Base-by-base conservation (phyloP, 164 flowering plant genomes). In the Umbilicus rupestris region DNA sequence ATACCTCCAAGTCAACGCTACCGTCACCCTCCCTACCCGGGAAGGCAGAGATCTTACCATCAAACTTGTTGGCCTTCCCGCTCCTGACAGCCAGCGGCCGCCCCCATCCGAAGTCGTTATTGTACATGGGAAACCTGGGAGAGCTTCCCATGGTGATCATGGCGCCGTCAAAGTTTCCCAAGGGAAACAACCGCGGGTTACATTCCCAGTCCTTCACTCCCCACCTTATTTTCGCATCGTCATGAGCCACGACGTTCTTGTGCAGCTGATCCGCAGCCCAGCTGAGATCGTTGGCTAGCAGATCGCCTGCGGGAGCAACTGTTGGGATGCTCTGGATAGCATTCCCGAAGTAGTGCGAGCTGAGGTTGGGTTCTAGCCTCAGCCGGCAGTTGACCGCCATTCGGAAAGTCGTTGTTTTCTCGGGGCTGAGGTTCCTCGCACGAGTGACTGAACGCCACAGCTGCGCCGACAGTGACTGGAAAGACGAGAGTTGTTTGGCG, bases 361-460 rank as follows among this genome's bases (percentile, higher is more conserved):
- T 80, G 8, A 92, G 64, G 65, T 63, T 58, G 11, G 96, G 98
- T 68, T 81, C 86, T 1, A 92, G 66, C 65, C 98, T 74, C 74
- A 80, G 95, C 1, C 96, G 77, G 73, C 98, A 92, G 73, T 92
- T 92, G 44, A 89, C 91, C 0, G 98, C 98, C 96, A 92, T 92
- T 19, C 96, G 71, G 30, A 92, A 87, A 72, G 97, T 92, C 42
- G 95, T 85, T 55, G 69, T 55, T 44, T 82, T 83, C 3, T 67
- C 1, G 0, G 74, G 62, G 1, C 63, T 20, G 9, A 92, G 71
- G 12, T 78, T 74, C 62, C 98, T 70, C 19, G 93, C 92, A 1
- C 95, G 84, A 1, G 95, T 92, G 59, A 89, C 88, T 11, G 86
- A 84, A 1, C 89, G 73, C 98, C 98, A 92, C 1, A 92, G 84